Percentiles rank a stretch among this genome's conserved stretches.
These are phyloP conservation scores for Telopea speciosissima DNA, from an alignment of 177 flowering plant genomes.

Conservation along the genomic window DNA sequence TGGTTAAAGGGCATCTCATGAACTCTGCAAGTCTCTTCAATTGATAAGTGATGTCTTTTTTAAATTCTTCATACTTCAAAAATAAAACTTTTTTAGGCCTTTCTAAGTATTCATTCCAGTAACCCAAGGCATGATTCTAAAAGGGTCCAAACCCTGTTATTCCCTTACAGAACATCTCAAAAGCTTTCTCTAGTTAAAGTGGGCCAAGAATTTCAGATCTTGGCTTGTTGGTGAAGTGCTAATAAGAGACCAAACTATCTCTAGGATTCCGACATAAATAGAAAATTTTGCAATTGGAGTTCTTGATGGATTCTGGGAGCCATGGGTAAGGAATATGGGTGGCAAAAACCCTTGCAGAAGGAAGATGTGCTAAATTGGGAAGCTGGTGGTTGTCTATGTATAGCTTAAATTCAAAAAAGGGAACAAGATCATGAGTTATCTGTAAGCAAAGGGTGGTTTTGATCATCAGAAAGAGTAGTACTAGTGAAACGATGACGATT, in stretches of 20 bases:
- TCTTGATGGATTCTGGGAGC: conserved; percentile 10
- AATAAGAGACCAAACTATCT: conserved; percentile 33
- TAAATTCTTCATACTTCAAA: too few species aligned
- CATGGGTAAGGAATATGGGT: conserved; percentile 11
- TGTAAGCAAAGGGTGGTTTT: conserved; percentile 27
- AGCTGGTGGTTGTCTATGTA: too few species aligned
- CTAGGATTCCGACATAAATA: conserved; percentile 17
- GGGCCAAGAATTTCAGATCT: background rate
- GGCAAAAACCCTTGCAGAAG: conserved; percentile 25
- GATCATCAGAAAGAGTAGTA: too few species aligned
- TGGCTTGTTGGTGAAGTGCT: conserved; percentile 32
- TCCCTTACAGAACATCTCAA: conserved; percentile 21
- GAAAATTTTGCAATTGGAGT: conserved; percentile 5
- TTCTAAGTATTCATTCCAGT: too few species aligned
- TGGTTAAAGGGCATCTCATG: conserved; percentile 27
- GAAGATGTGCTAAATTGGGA: conserved; percentile 18
- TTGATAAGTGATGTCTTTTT: background rate
- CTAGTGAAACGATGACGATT: background rate
- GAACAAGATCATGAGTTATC: too few species aligned
- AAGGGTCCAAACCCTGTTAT: conserved; percentile 9
- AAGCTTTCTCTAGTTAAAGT: conserved; percentile 16
- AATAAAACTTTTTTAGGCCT: too few species aligned
- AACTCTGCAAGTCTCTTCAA: conserved; percentile 26
- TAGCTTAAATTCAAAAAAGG: too few species aligned
- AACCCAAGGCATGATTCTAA: too few species aligned